Percentiles rank a stretch among this genome's conserved stretches.
These are phyloP conservation scores for Grosmannia serpens DNA, from an alignment of 2,329 filamentous ascomycete genomes.

Conservation along the genomic window DNA sequence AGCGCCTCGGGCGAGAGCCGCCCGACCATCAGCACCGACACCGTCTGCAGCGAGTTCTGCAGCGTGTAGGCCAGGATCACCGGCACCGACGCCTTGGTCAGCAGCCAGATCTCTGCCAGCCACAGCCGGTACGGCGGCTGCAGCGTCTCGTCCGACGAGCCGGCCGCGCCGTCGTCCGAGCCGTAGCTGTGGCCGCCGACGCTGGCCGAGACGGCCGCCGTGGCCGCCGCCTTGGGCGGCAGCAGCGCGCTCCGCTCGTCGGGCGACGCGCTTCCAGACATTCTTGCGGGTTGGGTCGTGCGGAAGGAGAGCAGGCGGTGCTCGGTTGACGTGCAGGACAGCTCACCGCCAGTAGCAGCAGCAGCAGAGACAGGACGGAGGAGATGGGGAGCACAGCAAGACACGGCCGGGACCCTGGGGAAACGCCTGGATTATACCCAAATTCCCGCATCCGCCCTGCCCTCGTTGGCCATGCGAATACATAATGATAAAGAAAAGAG, in stretches of 20 bases:
- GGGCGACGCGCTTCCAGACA: too few relatives aligned
- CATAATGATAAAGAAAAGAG: background rate
- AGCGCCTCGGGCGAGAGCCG: slow-evolving; percentile 68
- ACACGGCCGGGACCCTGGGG: background rate
- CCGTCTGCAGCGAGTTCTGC: slow-evolving; percentile 74
- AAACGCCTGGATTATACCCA: background rate
- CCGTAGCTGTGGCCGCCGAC: background rate
- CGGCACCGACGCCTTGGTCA: slow-evolving; percentile 59
- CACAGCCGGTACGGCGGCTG: slow-evolving; percentile 18
- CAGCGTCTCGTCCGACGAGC: slow-evolving; percentile 2
- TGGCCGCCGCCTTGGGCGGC: slow-evolving; percentile 1
- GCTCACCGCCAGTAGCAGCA: too few relatives aligned
- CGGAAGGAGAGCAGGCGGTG: too few relatives aligned
- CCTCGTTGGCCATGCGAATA: background rate
- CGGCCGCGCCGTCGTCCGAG: background rate
- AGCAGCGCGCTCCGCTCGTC: slow-evolving; percentile 9
- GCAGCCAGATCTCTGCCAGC: slow-evolving; percentile 51
- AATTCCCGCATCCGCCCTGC: background rate
- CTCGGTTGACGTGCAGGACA: too few relatives aligned
- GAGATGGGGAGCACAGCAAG: background rate
- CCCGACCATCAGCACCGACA: slow-evolving; percentile 72
- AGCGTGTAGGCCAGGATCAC: slow-evolving; percentile 77
- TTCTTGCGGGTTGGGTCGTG: too few relatives aligned
- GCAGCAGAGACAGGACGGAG: background rate
- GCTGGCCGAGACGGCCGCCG: background rate